Base-by-base conservation (phyloP, 805 yeast genomes). In the Lachancea waltii region DNA sequence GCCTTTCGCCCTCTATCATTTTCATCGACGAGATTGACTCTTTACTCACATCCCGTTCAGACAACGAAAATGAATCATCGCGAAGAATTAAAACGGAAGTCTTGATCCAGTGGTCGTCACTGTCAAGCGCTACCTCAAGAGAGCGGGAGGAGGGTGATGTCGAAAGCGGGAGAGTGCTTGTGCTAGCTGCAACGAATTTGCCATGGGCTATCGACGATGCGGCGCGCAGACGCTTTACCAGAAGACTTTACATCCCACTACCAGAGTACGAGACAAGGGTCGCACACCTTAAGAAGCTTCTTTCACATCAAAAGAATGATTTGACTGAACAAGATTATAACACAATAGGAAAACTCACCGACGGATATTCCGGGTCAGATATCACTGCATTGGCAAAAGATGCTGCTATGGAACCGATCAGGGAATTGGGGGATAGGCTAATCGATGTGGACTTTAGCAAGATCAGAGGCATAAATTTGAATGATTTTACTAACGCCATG, bases 191-290 rank as follows among this genome's bases (percentile, higher is more conserved):
- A 1, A 90, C 98, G 0, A 90, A 90, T 58, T 62, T 92, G 48
- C 98, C 98, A 0, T 90, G 98, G 98, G 84, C 86, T 2, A 87
- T 85, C 43, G 98, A 90, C 60, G 98, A 90, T 54, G 97, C 97
- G 3, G 98, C 97, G 0, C 69, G 97, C 50, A 73, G 98, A 56
- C 72, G 98, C 48, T 90, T 90, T 60, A 95, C 87, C 7, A 75
- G 95, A 47, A 68, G 97, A 40, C 94, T 86, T 54, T 90, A 90
- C 62, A 92, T 90, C 42, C 97, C 98, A 5, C 67, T 90, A 38
- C 98, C 98, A 0, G 97, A 89, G 54, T 72, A 68, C 16, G 89
- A 81, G 47, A 87, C 97, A 0, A 68, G 97, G 41, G 60, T 69
- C 31, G 76, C 77, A 7, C 98, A 92, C 54, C 64, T 90, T 16